These are phyloP conservation scores for Sedum album DNA, from an alignment of 164 flowering plant genomes.

Conservation along the genomic window DNA sequence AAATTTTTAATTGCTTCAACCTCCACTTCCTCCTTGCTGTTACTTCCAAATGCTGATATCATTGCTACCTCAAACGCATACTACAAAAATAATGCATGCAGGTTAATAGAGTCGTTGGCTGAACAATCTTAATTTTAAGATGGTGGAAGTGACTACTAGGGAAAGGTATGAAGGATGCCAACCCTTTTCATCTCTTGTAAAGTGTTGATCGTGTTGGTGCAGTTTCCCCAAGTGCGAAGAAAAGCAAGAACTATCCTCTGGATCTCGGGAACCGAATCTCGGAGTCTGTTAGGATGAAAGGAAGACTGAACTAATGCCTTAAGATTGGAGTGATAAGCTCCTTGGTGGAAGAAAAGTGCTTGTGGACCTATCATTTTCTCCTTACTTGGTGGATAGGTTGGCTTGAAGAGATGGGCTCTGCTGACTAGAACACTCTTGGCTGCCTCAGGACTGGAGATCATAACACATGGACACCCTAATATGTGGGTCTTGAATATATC, in stretches of 20 bases:
- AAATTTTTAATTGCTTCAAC: conserved; percentile 40
- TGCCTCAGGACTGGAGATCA: conserved; percentile 78
- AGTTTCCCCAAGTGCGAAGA: conserved; percentile 41
- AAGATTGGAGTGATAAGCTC: conserved; percentile 57
- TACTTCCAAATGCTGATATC: conserved; percentile 48
- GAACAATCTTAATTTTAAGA: background rate
- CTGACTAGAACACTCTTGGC: conserved; percentile 54
- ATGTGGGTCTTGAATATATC: conserved; percentile 76
- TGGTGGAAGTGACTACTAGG: too few relatives aligned
- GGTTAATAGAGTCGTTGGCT: background rate
- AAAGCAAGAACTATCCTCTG: conserved; percentile 39
- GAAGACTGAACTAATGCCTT: conserved; percentile 67
- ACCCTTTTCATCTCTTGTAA: conserved; percentile 72
- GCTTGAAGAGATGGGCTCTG: conserved; percentile 56
- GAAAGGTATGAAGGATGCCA: background rate
- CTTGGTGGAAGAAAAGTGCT: conserved; percentile 84
- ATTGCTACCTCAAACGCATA: conserved; percentile 78
- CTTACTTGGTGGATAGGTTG: conserved; percentile 71
- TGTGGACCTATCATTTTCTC: conserved; percentile 73
- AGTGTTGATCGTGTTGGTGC: conserved; percentile 32
- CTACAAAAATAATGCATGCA: conserved; percentile 19
- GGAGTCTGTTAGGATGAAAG: conserved; percentile 51
- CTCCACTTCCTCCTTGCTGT: conserved; percentile 21
- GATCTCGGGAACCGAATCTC: conserved; percentile 36
- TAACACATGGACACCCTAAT: conserved; percentile 87